Evolutionary conservation across 371 early-diverging fungal genomes (phyloP), one percentile per base, ranked within the genome.

Genomic region (Apophysomyces variabilis): DNA sequence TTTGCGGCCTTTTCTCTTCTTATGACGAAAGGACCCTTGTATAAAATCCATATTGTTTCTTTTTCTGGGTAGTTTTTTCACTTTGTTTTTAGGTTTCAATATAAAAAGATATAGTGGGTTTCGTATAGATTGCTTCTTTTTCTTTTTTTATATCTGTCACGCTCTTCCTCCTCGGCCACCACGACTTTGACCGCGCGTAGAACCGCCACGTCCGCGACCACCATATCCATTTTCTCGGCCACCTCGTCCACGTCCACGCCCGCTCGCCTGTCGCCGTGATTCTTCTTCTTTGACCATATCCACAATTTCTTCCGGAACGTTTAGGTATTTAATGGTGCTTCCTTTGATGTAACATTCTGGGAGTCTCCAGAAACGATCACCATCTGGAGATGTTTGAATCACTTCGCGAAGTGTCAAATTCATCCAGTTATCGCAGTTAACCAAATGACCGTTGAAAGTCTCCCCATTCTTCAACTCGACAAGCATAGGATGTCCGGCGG

Each of bases 401-500:
- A 97, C 98, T 78, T 98, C 97, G 64, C 94, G 89, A 45, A 99
- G 81, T 38, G 92, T 93, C 73, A 99, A 75, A 80, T 99, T 99
- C 99, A 99, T 99, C 87, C 92, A 98, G 70, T 93, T 93, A 75
- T 99, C 99, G 85, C 96, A 96, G 75, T 89, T 93, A 64, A 95
- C 94, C 75, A 99, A 90, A 81, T 95, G 96, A 6, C 99, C 99
- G 74, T 96, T 99, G 82, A 94, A 98, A 21, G 98, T 96, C 74
- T 97, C 96, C 70, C 99, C 98, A 78, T 93, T 96, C 76, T 99
- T 99, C 68, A 99, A 79, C 79, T 99, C 99, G n/a, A 99, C 97
- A 63, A 94, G 85, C 87, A 96, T 92, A 41, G 96, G 95, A 73
- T 93, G 94, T 16, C 95, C 95, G 67, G 92, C 86, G 18, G 96